Evolutionary conservation across 2,329 filamentous ascomycete genomes (phyloP), one percentile per base, ranked within the genome.

Genomic region (Colletotrichum zoysiae): DNA sequence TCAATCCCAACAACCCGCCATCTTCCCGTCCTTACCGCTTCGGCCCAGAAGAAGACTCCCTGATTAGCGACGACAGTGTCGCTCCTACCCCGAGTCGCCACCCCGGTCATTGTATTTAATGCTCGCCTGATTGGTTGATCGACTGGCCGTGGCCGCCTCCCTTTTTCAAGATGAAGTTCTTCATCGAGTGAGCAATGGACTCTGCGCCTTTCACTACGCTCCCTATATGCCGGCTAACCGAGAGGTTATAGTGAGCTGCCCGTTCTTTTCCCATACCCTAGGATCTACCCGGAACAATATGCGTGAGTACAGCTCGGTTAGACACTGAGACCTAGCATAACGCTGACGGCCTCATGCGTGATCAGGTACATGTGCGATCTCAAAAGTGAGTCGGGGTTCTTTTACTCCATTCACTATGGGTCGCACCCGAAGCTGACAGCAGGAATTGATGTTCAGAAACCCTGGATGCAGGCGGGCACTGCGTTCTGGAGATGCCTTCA

Each of bases 401-500:
- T 7, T 56, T 46, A 16, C 26, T 53, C 33, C n/a, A 23, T 30
- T 35, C n/a, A 18, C 16, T 12, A 55, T 11, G 30, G 30, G 5
- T 9, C n/a, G 26, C 16, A 30, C 11, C 12, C 16, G 38, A 33
- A 26, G 56, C 60, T 70, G 50, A 71, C 57, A 7, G 48, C 12
- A 16, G 3, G 20, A 33, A 3, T 44, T 6, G 14, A 46, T 23
- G 9, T 30, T 53, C 59, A 88, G 86, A 86, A 76, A 98, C 96
- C 26, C 91, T 99, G 78, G 96, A 99, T 87, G 93, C 92, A 26
- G 94, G 94, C 64, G 97, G 96, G 73, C 95, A 99, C 83, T 98
- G 95, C 81, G 95, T 99, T 30, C 85, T 99, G 77, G 96, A 99
- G 84, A 99, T 99, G 96, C 96, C 96, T 82, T 99, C 96, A 71